Percentiles rank a stretch among this genome's conserved stretches.
Conservation (phyloP, 805 yeast genomes). For the Candida dajiaensis region DNA sequence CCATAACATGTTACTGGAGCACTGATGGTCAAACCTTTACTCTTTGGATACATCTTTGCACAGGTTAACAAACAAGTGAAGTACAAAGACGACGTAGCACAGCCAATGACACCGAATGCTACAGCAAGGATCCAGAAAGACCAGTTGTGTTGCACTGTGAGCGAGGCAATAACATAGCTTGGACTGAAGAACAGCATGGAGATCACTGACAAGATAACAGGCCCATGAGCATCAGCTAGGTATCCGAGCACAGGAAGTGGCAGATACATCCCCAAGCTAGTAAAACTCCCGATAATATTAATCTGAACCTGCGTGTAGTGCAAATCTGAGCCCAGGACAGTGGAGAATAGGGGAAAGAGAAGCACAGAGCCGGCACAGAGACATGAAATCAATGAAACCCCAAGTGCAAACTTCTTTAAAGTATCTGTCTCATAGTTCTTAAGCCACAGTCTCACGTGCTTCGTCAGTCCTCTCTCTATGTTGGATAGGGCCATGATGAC, state of each 20-base stretch:
- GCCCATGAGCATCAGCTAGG: slow-evolving; percentile 81
- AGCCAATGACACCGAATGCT: slow-evolving; percentile 56
- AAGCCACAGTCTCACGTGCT: slow-evolving; percentile 38
- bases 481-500: slow-evolving; percentile 22
- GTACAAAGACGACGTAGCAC: slow-evolving; percentile 68
- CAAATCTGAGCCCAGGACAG: slow-evolving; percentile 53
- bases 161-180: slow-evolving; percentile 51
- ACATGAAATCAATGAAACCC: slow-evolving; percentile 55
- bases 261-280: slow-evolving; percentile 77
- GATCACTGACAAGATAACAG: slow-evolving; percentile 59
- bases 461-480: slow-evolving; percentile 37
- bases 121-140: slow-evolving; percentile 34
- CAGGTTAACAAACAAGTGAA: slow-evolving; percentile 72
- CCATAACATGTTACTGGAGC: slow-evolving; percentile 90
- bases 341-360: slow-evolving; percentile 74
- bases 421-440: slow-evolving; percentile 33
- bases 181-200: slow-evolving; percentile 60
- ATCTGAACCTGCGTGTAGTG: slow-evolving; percentile 60
- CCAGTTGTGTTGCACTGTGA: slow-evolving; percentile 26
- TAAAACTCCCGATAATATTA: slow-evolving; percentile 68
- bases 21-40: slow-evolving; percentile 76
- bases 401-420: slow-evolving; percentile 46
- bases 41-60: slow-evolving; percentile 75
- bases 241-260: slow-evolving; percentile 80
- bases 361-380: slow-evolving; percentile 78